phyloP scores from a whole-genome alignment of 176 grass and related monocot genomes.

The Avena sativa region DNA sequence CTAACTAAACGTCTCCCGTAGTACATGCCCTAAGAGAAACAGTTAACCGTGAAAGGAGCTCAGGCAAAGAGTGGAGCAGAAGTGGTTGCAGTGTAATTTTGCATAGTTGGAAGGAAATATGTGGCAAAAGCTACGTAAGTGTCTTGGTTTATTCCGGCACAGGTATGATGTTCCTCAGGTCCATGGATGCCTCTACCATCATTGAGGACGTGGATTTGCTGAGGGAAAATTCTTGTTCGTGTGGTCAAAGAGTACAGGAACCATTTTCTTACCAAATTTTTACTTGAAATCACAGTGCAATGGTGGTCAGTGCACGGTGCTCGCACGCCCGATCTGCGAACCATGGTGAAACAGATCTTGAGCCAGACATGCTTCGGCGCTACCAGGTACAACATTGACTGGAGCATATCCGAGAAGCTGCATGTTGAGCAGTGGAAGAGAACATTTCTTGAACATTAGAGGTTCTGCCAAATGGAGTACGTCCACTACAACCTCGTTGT shows the following conservation, averaged over 20 bases:
- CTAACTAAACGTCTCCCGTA: too few species aligned
- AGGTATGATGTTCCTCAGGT: constrained; percentile 80
- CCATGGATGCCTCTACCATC: constrained; percentile 59
- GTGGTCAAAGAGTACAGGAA: constrained; percentile 31
- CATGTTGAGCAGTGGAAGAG: too few species aligned
- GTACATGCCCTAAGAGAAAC: constrained; percentile 36
- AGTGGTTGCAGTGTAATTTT: constrained; percentile 73
- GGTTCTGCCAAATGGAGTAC: too few species aligned
- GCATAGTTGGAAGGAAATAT: constrained; percentile 67
- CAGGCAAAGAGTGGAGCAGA: constrained; percentile 57
- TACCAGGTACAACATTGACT: too few species aligned
- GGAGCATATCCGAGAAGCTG: too few species aligned
- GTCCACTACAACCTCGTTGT: too few species aligned
- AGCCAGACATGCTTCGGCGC: too few species aligned
- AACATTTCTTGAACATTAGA: too few species aligned
- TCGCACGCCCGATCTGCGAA: too few species aligned
- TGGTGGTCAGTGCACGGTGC: too few species aligned
- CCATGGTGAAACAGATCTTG: too few species aligned
- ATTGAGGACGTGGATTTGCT: constrained; percentile 63
- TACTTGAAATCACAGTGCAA: too few species aligned
- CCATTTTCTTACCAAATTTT: neutral
- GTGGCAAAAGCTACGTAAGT: constrained; percentile 55
- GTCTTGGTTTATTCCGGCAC: constrained; percentile 60
- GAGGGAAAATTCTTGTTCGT: constrained; percentile 37
- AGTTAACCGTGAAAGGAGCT: constrained; percentile 44